Evolutionary conservation across 179 eudicot species (phyloP).

Genomic region (Beta corolliflora): DNA sequence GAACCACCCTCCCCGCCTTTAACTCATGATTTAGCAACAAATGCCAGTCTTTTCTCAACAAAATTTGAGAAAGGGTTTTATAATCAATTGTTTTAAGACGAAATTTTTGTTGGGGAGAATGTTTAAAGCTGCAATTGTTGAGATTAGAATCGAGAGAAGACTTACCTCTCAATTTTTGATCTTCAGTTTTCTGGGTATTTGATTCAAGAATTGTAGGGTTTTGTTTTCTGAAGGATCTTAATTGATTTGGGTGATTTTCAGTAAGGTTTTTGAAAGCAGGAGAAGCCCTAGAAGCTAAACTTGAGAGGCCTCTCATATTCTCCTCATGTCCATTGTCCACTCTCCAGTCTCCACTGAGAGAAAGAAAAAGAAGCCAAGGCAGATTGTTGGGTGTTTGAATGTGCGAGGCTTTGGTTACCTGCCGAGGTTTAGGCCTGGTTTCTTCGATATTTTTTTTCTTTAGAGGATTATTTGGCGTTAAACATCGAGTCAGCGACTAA

Average conservation of each 20-base stretch:
- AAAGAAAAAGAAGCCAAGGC: too few relatives aligned
- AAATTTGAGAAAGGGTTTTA: slow-evolving; percentile 48
- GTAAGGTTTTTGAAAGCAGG: slow-evolving; percentile 35
- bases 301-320: slow-evolving; percentile 59
- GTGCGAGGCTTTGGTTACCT: too few relatives aligned
- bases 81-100: slow-evolving; percentile 46
- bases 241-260: slow-evolving; percentile 30
- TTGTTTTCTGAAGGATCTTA: slow-evolving; percentile 5
- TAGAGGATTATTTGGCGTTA: too few relatives aligned
- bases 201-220: slow-evolving; percentile 24
- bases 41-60: slow-evolving; percentile 75
- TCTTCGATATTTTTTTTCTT: too few relatives aligned
- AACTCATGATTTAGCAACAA: slow-evolving; percentile 76
- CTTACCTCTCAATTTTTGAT: slow-evolving; percentile 26
- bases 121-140: slow-evolving; percentile 18
- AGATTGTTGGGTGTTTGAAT: too few relatives aligned
- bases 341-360: too few relatives aligned
- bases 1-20: slow-evolving; percentile 49
- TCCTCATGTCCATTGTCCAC: slow-evolving; percentile 12
- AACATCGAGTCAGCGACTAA: too few relatives aligned
- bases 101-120: slow-evolving; percentile 9
- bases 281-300: slow-evolving; percentile 60
- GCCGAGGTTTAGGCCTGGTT: too few relatives aligned
- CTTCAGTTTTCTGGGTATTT: slow-evolving; percentile 12
- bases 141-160: slow-evolving; percentile 28